Conservation (phyloP, 371 early-diverging fungal genomes). For the Choanephora cucurbitarum region DNA sequence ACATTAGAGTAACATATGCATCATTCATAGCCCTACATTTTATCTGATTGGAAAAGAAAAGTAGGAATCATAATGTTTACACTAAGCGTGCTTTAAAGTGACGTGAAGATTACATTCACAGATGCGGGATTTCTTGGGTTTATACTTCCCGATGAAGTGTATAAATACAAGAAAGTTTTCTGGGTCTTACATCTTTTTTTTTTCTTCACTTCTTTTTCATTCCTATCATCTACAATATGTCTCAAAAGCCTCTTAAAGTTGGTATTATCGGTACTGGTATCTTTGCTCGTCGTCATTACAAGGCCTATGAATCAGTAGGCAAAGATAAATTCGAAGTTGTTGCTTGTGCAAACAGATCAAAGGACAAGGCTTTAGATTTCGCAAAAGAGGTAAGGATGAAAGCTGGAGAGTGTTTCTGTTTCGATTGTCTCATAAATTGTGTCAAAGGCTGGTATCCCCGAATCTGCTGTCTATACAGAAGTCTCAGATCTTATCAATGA, state of each 20-base stretch:
- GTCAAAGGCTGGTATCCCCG: slow-evolving; percentile 44
- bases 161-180: background rate
- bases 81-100: background rate
- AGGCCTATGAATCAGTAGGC: slow-evolving; percentile 42
- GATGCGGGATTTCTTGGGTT: background rate
- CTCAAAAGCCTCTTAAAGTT: slow-evolving; percentile 37
- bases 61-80: too few species aligned
- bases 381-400: slow-evolving; percentile 38
- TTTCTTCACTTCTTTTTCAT: background rate
- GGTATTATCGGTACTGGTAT: slow-evolving; percentile 58
- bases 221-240: slow-evolving; percentile 5
- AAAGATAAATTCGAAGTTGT: slow-evolving; percentile 46
- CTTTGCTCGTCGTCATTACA: slow-evolving; percentile 52
- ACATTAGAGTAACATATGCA: too few species aligned
- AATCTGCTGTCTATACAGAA: slow-evolving; percentile 44
- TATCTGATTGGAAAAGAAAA: too few species aligned
- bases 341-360: slow-evolving; percentile 52
- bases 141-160: background rate
- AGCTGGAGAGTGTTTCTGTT: too few species aligned
- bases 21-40: too few species aligned
- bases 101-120: background rate
- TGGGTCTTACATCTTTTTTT: too few species aligned
- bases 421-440: too few species aligned
- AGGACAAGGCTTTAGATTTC: slow-evolving; percentile 50
- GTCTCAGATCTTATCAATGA: slow-evolving; percentile 41